Base-by-base conservation (phyloP, 2,329 filamentous ascomycete genomes). In the Trichoderma semiorbis region DNA sequence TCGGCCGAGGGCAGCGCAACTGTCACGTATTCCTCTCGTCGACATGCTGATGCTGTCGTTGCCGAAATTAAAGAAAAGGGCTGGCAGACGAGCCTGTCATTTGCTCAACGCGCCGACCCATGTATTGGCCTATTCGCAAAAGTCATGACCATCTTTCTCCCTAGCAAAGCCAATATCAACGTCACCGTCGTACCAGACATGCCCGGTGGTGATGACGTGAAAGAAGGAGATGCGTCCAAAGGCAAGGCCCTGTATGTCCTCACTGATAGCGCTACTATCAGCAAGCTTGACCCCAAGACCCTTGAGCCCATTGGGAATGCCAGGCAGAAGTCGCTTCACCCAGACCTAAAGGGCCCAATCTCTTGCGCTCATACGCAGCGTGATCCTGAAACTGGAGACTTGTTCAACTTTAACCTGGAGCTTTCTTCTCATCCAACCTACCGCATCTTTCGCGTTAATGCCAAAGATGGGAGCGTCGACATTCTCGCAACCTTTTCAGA, bases 381-480 rank as follows among this genome's bases (percentile, higher is more conserved):
- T 0, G 93, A 96, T 78, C 92, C 91, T 0, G 80, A 81, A 0
- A 94, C 90, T 0, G 93, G 93, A 7, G 93, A 96, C 74, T 78
- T 93, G 7, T 95, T 89, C 85, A 97, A 96, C 81, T 95, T 89
- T 82, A 97, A 97, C 77, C 86, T 95, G n/a, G 85, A 89, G 0
- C 79, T 93, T 26, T 90, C 89, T 21, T 80, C 78, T 0, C 78
- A 77, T 0, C 79, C 88, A 1, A 88, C 85, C 0, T 96, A 95
- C 78, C 89, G 91, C 18, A 78, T 96, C 18, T 96, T 95, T 79
- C 83, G 86, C 1, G 87, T 89, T 3, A 90, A 87, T 21, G 87
- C 89, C 0, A 78, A 84, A 0, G 91, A 89, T 0, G 92, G 91
- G 0, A 83, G 88, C 69, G 93, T 92, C 0, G 87, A 89, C 0